Base-by-base conservation (phyloP, 2,329 filamentous ascomycete genomes). In the Plenodomus lindquistii region DNA sequence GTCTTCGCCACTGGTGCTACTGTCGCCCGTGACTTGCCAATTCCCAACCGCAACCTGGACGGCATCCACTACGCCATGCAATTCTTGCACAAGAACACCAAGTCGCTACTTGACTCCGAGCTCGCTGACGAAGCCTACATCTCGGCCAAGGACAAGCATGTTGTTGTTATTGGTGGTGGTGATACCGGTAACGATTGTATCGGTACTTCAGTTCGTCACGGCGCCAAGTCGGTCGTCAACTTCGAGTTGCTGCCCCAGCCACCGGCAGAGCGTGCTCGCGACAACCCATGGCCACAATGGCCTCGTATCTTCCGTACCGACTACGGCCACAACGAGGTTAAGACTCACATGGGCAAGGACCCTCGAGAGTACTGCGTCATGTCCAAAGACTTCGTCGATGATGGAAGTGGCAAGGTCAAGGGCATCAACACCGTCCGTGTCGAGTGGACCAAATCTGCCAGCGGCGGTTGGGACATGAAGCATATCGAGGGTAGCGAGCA, bases 261-360 rank as follows among this genome's bases (percentile, higher is more conserved):
- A 61, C 91, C 92, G 7, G 84, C 89, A 51, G 87, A 96, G 81
- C 91, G 93, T 76, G 91, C 89, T 57, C 84, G 85, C 55, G 93
- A 97, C 76, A 97, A 97, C 81, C 93, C 93, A 54, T 97, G 93
- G 93, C 93, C 93, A 9, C 93, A 97, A 77, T 97, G 93, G 92
- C 93, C 93, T 48, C 89, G 92, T 66, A 92, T 97, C 72, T 97
- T 96, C 82, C 91, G 93, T 63, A 89, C 97, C n/a, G 93, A 97
- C 76, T 97, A 97, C 69, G 93, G 93, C 47, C 93, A 97, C 80
- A 88, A 87, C 15, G 93, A 97, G 75, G 93, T 97, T 66, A 91
- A 93, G 74, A 91, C 93, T 62, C 92, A 97, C 79, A 93, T 92
- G 79, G 93, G 93, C 76, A 92, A 92, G 72, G 93, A 97, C 67